These are phyloP conservation scores for Euphorbia pulcherrima DNA, from an alignment of 345 rosid genomes.

Conservation along the genomic window DNA sequence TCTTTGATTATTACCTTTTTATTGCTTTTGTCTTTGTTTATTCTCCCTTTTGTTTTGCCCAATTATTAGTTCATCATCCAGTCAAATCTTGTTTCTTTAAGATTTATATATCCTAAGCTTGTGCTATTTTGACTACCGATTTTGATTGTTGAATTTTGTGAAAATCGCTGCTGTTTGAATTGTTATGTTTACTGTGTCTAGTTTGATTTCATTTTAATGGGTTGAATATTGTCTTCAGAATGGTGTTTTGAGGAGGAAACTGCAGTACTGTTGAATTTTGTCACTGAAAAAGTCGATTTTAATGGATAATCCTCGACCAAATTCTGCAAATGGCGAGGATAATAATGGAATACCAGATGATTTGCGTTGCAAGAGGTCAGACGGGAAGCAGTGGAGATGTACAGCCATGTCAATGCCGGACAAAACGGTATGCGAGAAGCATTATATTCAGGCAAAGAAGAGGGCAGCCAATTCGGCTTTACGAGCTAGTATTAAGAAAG, in stretches of 20 bases:
- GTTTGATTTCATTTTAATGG: background rate
- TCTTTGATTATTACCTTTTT: background rate
- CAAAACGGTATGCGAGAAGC: constrained; percentile 97
- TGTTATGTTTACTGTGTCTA: background rate
- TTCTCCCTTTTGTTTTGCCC: background rate
- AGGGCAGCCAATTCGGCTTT: constrained; percentile 92
- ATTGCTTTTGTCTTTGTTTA: background rate
- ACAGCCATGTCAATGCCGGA: constrained; percentile 97
- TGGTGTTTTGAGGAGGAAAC: constrained; percentile 1
- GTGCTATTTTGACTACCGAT: background rate
- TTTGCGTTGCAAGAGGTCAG: constrained; percentile 94
- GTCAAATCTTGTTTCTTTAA: too few species aligned
- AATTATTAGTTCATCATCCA: background rate
- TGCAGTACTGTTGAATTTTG: background rate
- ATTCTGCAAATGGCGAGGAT: constrained; percentile 58
- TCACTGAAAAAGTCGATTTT: background rate
- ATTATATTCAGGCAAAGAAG: constrained; percentile 85
- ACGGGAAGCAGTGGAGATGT: constrained; percentile 99
- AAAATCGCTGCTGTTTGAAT: background rate
- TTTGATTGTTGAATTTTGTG: background rate
- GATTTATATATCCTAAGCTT: background rate
- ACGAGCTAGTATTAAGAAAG: constrained; percentile 78
- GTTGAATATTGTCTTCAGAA: constrained; percentile 4
- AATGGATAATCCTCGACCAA: constrained; percentile 56
- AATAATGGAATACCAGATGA: constrained; percentile 77